phyloP scores from a whole-genome alignment of 208 protist genomes.

The Leishmania arabica region DNA sequence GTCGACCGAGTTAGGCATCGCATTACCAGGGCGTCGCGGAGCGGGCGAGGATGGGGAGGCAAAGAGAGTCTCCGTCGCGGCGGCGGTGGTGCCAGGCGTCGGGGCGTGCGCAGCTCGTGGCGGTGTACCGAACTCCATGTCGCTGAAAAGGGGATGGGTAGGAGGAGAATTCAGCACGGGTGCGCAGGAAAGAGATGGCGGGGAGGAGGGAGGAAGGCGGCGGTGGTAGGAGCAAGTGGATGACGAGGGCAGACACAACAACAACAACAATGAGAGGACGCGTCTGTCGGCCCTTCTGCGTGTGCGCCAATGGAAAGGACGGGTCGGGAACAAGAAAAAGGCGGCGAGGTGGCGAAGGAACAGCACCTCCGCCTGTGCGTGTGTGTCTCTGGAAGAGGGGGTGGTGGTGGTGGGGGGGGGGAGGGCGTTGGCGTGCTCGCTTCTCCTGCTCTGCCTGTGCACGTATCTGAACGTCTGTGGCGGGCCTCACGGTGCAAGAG shows the following conservation, averaged over 20 bases:
- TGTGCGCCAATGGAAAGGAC: no score
- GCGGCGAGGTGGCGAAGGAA: no score
- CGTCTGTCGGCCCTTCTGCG: no score
- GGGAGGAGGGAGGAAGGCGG: neutral
- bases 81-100: neutral
- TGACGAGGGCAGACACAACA: no score
- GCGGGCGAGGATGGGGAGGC: slow-evolving; percentile 17
- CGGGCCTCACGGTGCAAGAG: neutral
- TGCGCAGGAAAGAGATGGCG: neutral
- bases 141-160: neutral
- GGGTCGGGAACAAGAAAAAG: no score
- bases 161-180: neutral
- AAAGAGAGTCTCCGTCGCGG: slow-evolving; percentile 3
- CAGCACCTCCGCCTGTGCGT: no score
- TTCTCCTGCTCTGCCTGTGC: neutral
- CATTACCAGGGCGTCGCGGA: slow-evolving; percentile 12
- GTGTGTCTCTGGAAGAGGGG: no score
- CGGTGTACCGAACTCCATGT: slow-evolving; percentile 17
- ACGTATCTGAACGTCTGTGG: neutral
- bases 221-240: no score
- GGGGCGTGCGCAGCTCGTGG: slow-evolving; percentile 5
- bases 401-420: no score
- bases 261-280: no score
- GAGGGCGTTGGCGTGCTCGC: neutral
- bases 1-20: neutral